Conservation (phyloP, 2,329 filamentous ascomycete species). For the Penicillium concentricum region DNA sequence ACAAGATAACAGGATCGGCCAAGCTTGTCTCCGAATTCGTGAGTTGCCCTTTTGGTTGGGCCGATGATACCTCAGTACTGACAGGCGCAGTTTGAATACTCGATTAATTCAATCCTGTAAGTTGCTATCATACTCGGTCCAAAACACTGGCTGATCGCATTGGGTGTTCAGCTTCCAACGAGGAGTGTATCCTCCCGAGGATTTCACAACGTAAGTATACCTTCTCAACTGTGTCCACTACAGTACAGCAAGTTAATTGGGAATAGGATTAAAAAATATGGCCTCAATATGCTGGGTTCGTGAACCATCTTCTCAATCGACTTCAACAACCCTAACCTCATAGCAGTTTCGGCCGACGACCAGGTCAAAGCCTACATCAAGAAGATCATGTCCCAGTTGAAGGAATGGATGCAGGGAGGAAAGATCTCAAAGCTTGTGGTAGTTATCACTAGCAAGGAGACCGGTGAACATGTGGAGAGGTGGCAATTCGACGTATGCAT, state of each 20-base stretch:
- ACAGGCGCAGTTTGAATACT: slow-evolving; percentile 79
- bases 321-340: slow-evolving; percentile 2
- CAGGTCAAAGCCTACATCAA: slow-evolving; percentile 99
- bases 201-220: slow-evolving; percentile 77
- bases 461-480: slow-evolving; percentile 89
- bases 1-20: slow-evolving; percentile 58
- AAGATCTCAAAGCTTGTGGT: slow-evolving; percentile 98
- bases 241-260: slow-evolving; percentile 1
- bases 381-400: slow-evolving; percentile 97
- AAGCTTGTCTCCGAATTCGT: slow-evolving; percentile 96
- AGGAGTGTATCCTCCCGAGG: slow-evolving; percentile 83
- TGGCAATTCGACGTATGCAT: slow-evolving; percentile 90
- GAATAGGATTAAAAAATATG: slow-evolving; percentile 89
- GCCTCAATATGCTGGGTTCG: slow-evolving; percentile 88
- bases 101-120: slow-evolving; percentile 93
- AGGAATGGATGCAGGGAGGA: slow-evolving; percentile 95
- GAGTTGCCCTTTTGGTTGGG: slow-evolving; percentile 41
- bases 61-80: slow-evolving; percentile 4
- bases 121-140: slow-evolving; percentile 23
- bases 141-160: slow-evolving; percentile 19
- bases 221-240: background rate
- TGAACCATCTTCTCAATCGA: background rate
- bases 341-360: slow-evolving; percentile 82
- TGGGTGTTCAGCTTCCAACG: slow-evolving; percentile 69
- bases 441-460: slow-evolving; percentile 95